These are phyloP conservation scores for Lipomyces sp. DNA, from an alignment of 805 yeast genomes.

Conservation along the genomic window DNA sequence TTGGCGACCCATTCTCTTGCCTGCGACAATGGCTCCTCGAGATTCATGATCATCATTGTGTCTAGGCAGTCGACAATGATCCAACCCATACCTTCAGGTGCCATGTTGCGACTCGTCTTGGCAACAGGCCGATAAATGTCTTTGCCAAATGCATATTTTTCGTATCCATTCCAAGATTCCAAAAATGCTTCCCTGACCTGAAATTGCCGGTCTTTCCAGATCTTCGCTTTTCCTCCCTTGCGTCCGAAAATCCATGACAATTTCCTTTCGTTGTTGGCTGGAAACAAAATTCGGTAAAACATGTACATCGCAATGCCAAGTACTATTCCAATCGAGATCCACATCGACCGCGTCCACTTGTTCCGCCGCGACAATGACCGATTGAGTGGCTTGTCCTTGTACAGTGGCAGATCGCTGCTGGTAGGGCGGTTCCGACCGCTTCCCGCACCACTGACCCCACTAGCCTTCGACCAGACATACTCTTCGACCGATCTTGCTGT, in stretches of 20 bases:
- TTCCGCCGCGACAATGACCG: neutral
- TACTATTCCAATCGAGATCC: neutral
- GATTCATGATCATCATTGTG: slow-evolving; percentile 76
- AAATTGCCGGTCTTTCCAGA: slow-evolving; percentile 46
- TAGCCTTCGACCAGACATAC: slow-evolving; percentile 20
- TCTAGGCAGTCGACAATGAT: slow-evolving; percentile 87
- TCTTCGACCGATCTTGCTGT: slow-evolving; percentile 28
- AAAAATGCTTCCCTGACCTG: slow-evolving; percentile 71
- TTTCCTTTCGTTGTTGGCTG: neutral
- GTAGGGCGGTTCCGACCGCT: neutral
- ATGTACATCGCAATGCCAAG: neutral
- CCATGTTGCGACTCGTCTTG: slow-evolving; percentile 71
- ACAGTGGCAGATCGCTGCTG: slow-evolving; percentile 50
- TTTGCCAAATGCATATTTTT: slow-evolving; percentile 78
- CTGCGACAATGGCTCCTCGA: slow-evolving; percentile 60
- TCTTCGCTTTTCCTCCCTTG: neutral
- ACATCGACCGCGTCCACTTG: neutral
- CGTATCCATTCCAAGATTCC: slow-evolving; percentile 79
- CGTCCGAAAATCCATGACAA: neutral
- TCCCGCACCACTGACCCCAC: slow-evolving; percentile 3
- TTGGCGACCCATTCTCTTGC: slow-evolving; percentile 77
- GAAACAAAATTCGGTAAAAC: neutral
- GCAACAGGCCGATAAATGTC: slow-evolving; percentile 77
- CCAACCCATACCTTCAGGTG: slow-evolving; percentile 86
- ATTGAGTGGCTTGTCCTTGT: slow-evolving; percentile 56